A percentile compares a stretch with the other conserved stretches of the same genome.
Evolutionary conservation across 2,329 filamentous ascomycete genomes (phyloP).

Genomic region (Xylariales sp.): DNA sequence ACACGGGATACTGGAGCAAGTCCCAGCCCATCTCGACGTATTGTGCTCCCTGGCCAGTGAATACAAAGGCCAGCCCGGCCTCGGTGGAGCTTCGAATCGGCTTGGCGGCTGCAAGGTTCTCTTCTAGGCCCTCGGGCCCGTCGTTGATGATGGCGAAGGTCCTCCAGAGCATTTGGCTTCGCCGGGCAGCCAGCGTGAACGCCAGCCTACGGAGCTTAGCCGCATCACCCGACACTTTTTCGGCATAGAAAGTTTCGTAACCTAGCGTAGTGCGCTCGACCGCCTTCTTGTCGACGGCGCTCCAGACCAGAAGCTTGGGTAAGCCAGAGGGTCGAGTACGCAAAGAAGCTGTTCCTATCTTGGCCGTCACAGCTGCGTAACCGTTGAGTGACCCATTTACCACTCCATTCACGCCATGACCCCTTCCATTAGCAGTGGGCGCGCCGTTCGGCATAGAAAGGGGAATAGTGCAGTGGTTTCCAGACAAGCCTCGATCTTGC

Average conservation of each 20-base stretch:
- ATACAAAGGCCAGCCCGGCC: conserved; percentile 20
- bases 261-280: conserved; percentile 18
- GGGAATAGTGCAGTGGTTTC: too few relatives aligned
- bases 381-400: too few relatives aligned
- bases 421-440: too few relatives aligned
- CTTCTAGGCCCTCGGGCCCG: too few relatives aligned
- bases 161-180: conserved; percentile 24
- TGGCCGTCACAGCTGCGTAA: too few relatives aligned
- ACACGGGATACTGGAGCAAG: conserved; percentile 19
- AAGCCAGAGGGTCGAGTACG: too few relatives aligned
- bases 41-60: conserved; percentile 34
- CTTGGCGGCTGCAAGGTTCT: background rate
- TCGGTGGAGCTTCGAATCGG: background rate
- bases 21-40: conserved; percentile 29
- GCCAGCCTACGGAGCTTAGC: conserved; percentile 19
- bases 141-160: conserved; percentile 18
- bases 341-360: too few relatives aligned
- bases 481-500: conserved; percentile 6
- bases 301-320: conserved; percentile 25
- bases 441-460: too few relatives aligned
- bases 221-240: too few relatives aligned
- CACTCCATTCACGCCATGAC: too few relatives aligned
- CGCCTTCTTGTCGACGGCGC: conserved; percentile 25
- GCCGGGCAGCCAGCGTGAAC: conserved; percentile 22
- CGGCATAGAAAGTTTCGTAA: conserved; percentile 22